Percentiles rank a stretch among this genome's conserved stretches.
These are phyloP conservation scores for Amanita rubescens DNA, from an alignment of 768 basidiomycete genomes.

Conservation along the genomic window DNA sequence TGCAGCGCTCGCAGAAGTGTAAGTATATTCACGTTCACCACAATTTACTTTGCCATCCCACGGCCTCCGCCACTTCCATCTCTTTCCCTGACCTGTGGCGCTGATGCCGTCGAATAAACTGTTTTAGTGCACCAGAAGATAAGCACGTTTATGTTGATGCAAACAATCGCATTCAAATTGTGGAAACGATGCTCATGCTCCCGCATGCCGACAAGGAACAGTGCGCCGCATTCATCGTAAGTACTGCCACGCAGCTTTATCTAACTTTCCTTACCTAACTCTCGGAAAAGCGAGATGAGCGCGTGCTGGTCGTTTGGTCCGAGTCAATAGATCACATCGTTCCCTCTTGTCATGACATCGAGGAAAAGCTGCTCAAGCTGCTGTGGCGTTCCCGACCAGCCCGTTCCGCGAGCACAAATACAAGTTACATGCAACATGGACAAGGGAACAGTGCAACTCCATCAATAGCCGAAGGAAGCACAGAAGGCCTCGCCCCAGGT, in stretches of 20 bases:
- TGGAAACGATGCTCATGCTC: slow-evolving; percentile 72
- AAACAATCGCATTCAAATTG: slow-evolving; percentile 79
- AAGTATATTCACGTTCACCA: slow-evolving; percentile 35
- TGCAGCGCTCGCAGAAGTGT: slow-evolving; percentile 67
- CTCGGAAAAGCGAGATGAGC: slow-evolving; percentile 60
- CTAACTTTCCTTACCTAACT: background rate
- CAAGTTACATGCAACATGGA: slow-evolving; percentile 8
- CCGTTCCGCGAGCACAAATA: slow-evolving; percentile 8
- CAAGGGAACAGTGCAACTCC: slow-evolving; percentile 5
- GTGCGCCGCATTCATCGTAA: slow-evolving; percentile 77
- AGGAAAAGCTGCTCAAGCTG: slow-evolving; percentile 71
- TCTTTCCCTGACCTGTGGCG: background rate
- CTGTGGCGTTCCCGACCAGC: slow-evolving; percentile 55
- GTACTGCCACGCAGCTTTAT: slow-evolving; percentile 26
- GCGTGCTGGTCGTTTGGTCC: slow-evolving; percentile 80
- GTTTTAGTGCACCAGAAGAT: slow-evolving; percentile 45
- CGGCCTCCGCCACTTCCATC: background rate
- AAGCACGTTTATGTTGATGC: slow-evolving; percentile 63
- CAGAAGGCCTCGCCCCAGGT: background rate
- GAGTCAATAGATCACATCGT: slow-evolving; percentile 75
- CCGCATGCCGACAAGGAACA: slow-evolving; percentile 82
- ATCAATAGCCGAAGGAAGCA: slow-evolving; percentile 1
- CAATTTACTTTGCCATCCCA: background rate
- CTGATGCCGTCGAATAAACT: background rate
- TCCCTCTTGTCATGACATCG: slow-evolving; percentile 64